A percentile compares a stretch with the other conserved stretches of the same genome.
These are phyloP conservation scores for Nitzschia putrida DNA, from an alignment of 108 stramenopile genomes.

Conservation along the genomic window DNA sequence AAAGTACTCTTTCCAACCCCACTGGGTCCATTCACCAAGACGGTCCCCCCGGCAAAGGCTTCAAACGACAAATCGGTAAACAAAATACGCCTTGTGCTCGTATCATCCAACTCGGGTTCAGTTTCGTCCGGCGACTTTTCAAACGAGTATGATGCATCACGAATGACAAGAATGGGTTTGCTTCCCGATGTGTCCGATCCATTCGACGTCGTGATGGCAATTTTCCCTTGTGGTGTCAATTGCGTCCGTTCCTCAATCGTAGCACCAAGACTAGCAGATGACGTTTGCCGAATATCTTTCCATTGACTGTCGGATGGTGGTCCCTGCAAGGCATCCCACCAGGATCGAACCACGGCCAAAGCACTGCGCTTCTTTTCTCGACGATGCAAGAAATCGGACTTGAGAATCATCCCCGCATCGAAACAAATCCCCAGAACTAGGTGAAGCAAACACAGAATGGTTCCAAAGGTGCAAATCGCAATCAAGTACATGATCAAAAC, in stretches of 20 bases:
- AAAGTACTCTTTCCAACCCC: constrained; percentile 82
- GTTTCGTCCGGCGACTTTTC: not conserved
- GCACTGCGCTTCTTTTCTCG: constrained; percentile 19
- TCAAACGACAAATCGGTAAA: constrained; percentile 34
- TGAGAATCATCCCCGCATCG: constrained; percentile 40
- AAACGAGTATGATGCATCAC: constrained; percentile 8
- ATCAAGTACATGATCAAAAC: constrained; percentile 86
- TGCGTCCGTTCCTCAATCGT: not conserved
- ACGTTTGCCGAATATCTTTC: not conserved
- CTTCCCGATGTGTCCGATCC: not conserved
- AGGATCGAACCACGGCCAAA: not conserved
- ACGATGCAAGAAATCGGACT: constrained; percentile 24
- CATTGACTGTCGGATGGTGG: not conserved
- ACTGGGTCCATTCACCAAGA: constrained; percentile 44
- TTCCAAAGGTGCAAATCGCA: constrained; percentile 42
- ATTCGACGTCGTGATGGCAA: not conserved
- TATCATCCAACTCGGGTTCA: constrained; percentile 7
- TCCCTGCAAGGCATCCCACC: too few relatives aligned
- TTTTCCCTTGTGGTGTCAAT: constrained; percentile 12
- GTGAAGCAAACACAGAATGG: constrained; percentile 43
- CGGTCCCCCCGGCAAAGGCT: constrained; percentile 19
- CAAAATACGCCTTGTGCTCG: constrained; percentile 12
- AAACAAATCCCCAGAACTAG: constrained; percentile 59
- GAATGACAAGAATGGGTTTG: not conserved
- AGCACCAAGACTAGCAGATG: not conserved